Evolutionary conservation across 495 filamentous ascomycete genomes (phyloP).

Genomic region (Saxophila tyrrhenica): DNA sequence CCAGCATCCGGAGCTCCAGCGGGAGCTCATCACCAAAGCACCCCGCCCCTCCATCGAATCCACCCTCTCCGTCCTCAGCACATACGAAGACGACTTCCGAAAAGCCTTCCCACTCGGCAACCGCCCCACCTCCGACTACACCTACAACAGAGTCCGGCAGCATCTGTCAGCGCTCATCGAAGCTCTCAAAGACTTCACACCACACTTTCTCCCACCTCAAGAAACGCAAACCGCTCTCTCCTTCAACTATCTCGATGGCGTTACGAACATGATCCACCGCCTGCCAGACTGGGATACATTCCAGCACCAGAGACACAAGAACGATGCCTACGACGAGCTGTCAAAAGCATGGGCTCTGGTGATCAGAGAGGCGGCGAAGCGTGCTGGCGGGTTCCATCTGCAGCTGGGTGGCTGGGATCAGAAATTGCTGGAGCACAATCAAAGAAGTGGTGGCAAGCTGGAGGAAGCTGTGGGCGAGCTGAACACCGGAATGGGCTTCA

Average conservation of each 20-base stretch:
- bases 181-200: conserved; percentile 83
- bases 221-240: conserved; percentile 71
- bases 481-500: conserved; percentile 56
- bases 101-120: conserved; percentile 81
- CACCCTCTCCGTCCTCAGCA: conserved; percentile 64
- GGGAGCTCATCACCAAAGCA: conserved; percentile 74
- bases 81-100: conserved; percentile 66
- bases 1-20: conserved; percentile 66
- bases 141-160: conserved; percentile 84
- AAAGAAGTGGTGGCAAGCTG: conserved; percentile 71
- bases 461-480: conserved; percentile 70
- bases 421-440: conserved; percentile 76
- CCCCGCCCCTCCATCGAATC: conserved; percentile 73
- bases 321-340: conserved; percentile 91
- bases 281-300: conserved; percentile 79
- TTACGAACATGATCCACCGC: conserved; percentile 77
- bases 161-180: conserved; percentile 71
- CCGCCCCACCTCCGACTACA: conserved; percentile 75
- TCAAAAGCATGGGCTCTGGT: conserved; percentile 86
- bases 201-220: conserved; percentile 85
- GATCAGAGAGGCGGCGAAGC: conserved; percentile 81
- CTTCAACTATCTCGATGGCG: conserved; percentile 75
- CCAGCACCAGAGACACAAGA: conserved; percentile 79
- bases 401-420: conserved; percentile 93
- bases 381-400: conserved; percentile 78